These are phyloP conservation scores for Aquilaria malaccensis DNA, from an alignment of 345 rosid genomes.

Conservation along the genomic window DNA sequence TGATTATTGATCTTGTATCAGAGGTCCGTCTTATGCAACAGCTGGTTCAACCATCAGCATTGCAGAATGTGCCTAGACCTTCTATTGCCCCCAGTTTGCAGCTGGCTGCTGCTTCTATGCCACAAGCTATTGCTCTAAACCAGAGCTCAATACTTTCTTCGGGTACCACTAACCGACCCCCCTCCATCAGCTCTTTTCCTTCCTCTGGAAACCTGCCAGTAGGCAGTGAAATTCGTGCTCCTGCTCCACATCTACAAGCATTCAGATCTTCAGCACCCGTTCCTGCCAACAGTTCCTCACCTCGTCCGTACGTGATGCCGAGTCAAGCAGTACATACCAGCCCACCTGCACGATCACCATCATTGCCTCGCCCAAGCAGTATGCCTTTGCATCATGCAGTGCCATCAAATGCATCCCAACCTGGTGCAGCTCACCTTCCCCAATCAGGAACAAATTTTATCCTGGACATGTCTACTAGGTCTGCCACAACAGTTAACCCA, in stretches of 20 bases:
- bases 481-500: no score
- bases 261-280: conserved; percentile 29
- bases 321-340: conserved; percentile 12
- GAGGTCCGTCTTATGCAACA: conserved; percentile 33
- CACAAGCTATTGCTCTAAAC: conserved; percentile 16
- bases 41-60: conserved; percentile 22
- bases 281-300: conserved; percentile 9
- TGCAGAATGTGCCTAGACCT: conserved; percentile 20
- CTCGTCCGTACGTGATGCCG: conserved; percentile 12
- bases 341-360: conserved; percentile 9
- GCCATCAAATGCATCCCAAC: conserved; percentile 14
- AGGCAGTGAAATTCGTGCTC: conserved; percentile 36
- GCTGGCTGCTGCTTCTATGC: conserved; percentile 12
- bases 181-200: conserved; percentile 24
- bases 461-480: no score
- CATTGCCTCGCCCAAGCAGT: conserved; percentile 6
- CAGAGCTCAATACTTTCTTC: conserved; percentile 14
- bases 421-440: conserved; percentile 12
- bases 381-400: conserved; percentile 4
- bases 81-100: conserved; percentile 14
- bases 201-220: conserved; percentile 24
- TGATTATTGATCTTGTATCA: conserved; percentile 18
- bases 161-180: conserved; percentile 22
- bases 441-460: neutral
- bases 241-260: conserved; percentile 48